Evolutionary conservation across 148 eudicot species (phyloP).

Genomic region (Cornus suecica): DNA sequence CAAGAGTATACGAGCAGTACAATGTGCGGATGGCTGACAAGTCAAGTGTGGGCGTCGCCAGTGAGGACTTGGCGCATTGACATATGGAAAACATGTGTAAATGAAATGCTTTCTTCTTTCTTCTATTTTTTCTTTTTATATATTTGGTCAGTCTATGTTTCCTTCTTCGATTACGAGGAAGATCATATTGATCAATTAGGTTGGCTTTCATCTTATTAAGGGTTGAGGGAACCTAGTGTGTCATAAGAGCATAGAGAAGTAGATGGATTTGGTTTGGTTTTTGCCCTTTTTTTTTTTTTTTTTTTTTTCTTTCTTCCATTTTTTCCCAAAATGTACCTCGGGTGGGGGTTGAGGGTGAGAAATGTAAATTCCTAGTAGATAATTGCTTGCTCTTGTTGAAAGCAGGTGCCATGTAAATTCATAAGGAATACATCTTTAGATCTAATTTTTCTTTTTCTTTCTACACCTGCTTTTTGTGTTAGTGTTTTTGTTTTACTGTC

Average conservation of each 20-base stretch:
- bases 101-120: constrained; percentile 12
- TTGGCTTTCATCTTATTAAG: constrained; percentile 16
- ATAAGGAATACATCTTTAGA: constrained; percentile 30
- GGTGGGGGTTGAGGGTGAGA: constrained; percentile 48
- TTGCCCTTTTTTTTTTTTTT: constrained; percentile 23
- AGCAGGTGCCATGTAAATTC: constrained; percentile 58
- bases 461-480: too few relatives aligned
- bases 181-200: constrained; percentile 21
- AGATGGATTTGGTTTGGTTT: constrained; percentile 23
- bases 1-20: constrained; percentile 80
- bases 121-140: neutral
- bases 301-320: constrained; percentile 18
- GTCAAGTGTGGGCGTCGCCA: constrained; percentile 72
- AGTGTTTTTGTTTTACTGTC: neutral
- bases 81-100: constrained; percentile 25
- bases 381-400: constrained; percentile 39
- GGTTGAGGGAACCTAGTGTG: constrained; percentile 14
- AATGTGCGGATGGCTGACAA: constrained; percentile 86
- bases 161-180: constrained; percentile 14
- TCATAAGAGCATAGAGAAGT: constrained; percentile 13
- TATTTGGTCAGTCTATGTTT: neutral
- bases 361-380: constrained; percentile 54
- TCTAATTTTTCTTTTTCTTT: neutral
- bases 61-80: constrained; percentile 57
- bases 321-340: constrained; percentile 10